Evolutionary conservation across 352 stramenopile genomes (phyloP).

Genomic region (Phytophthora aleatoria): DNA sequence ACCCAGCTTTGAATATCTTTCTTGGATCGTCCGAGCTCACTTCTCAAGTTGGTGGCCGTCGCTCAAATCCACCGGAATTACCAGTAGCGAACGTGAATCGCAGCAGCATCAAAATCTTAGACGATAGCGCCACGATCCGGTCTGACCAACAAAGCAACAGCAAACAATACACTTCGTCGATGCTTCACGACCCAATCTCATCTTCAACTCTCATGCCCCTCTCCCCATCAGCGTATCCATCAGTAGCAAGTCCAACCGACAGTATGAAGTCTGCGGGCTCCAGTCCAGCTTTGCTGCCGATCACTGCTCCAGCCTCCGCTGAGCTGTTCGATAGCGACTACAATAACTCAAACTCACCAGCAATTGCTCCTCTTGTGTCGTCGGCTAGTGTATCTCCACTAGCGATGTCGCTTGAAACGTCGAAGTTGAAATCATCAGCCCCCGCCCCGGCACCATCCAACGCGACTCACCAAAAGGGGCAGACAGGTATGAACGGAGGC

Average conservation of each 20-base stretch:
- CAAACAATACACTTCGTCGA: constrained; percentile 20
- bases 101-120: constrained; percentile 6
- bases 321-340: constrained; percentile 27
- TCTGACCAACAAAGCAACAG: constrained; percentile 2
- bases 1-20: constrained; percentile 44
- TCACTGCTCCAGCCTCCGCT: constrained; percentile 8
- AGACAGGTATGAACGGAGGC: constrained; percentile 85
- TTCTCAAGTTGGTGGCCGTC: constrained; percentile 44
- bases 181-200: constrained; percentile 34
- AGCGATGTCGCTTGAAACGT: constrained; percentile 26
- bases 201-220: constrained; percentile 30
- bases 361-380: constrained; percentile 32
- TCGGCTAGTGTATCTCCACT: constrained; percentile 34
- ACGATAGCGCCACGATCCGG: constrained; percentile 7
- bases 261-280: constrained; percentile 7
- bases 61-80: constrained; percentile 2
- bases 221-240: constrained; percentile 20
- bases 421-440: constrained; percentile 16
- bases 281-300: constrained; percentile 21
- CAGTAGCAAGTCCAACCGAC: constrained; percentile 13
- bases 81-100: constrained; percentile 12
- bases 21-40: constrained; percentile 31
- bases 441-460: constrained; percentile 33
- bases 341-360: constrained; percentile 30
- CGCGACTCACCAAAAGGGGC: constrained; percentile 50